These are phyloP conservation scores for Irpex sp. DNA, from an alignment of 1,284 basidiomycete genomes.

Conservation along the genomic window DNA sequence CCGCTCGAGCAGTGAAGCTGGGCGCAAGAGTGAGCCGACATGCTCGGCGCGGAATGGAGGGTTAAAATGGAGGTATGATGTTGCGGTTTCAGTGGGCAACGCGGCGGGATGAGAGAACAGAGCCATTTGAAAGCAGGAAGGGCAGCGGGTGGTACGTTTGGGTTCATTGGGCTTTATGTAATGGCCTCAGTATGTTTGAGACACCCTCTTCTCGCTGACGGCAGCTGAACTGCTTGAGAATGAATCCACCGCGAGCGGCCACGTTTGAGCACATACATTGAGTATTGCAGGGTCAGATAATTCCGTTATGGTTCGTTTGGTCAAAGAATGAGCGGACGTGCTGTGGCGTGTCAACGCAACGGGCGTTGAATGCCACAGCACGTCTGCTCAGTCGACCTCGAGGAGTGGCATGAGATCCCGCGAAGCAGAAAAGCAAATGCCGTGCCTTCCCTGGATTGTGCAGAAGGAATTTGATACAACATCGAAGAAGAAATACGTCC, in stretches of 20 bases:
- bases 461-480: not conserved
- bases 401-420: not conserved
- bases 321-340: not conserved
- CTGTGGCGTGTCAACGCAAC: not conserved
- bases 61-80: conserved; percentile 15
- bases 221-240: too few relatives aligned
- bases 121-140: not conserved
- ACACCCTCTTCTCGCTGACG: not conserved
- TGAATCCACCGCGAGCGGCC: too few relatives aligned
- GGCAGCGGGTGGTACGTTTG: not conserved
- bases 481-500: not conserved
- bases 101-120: not conserved
- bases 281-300: not conserved
- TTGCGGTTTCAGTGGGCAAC: not conserved
- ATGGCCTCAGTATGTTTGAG: not conserved
- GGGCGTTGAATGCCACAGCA: not conserved
- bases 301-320: not conserved
- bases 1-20: conserved; percentile 35
- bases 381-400: not conserved
- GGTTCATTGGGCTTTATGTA: not conserved
- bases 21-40: conserved; percentile 45
- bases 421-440: not conserved
- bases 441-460: not conserved
- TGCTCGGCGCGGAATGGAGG: conserved; percentile 37
- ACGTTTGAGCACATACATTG: not conserved